These are phyloP conservation scores for Elsinoe batatas DNA, from an alignment of 2,329 filamentous ascomycete genomes.

Conservation along the genomic window DNA sequence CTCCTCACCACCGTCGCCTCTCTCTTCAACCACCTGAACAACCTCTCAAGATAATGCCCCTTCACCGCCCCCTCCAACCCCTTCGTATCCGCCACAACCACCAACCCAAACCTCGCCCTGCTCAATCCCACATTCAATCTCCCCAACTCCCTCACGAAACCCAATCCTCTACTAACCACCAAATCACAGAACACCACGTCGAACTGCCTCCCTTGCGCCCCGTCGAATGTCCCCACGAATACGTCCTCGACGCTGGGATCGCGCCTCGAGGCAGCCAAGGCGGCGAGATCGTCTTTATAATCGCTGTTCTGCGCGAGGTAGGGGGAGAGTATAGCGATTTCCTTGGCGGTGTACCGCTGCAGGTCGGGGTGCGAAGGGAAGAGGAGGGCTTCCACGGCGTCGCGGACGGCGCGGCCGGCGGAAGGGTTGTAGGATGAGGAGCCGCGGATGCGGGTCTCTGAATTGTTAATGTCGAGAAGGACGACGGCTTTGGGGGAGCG, in stretches of 20 bases:
- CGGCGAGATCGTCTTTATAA: background rate
- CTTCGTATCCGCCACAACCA: conserved; percentile 1
- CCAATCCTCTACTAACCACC: background rate
- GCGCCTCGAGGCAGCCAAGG: background rate
- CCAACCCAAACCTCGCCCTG: background rate
- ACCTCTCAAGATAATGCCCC: background rate
- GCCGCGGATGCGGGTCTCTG: background rate
- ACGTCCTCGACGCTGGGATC: background rate
- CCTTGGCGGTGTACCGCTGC: too few species aligned
- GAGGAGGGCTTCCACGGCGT: background rate
- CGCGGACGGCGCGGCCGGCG: background rate
- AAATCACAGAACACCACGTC: background rate
- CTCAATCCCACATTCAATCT: background rate
- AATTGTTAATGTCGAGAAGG: background rate
- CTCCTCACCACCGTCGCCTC: background rate
- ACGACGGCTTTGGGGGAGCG: background rate
- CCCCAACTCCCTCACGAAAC: background rate
- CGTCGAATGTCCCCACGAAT: conserved; percentile 3
- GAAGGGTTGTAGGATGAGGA: background rate
- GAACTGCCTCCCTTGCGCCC: background rate
- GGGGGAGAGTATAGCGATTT: background rate
- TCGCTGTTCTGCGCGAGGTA: background rate
- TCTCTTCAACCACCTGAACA: background rate
- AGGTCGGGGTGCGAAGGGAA: background rate
- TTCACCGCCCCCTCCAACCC: background rate